These are phyloP conservation scores for Zygnema cylindricum DNA, from an alignment of 139 green algal species.

Conservation along the genomic window DNA sequence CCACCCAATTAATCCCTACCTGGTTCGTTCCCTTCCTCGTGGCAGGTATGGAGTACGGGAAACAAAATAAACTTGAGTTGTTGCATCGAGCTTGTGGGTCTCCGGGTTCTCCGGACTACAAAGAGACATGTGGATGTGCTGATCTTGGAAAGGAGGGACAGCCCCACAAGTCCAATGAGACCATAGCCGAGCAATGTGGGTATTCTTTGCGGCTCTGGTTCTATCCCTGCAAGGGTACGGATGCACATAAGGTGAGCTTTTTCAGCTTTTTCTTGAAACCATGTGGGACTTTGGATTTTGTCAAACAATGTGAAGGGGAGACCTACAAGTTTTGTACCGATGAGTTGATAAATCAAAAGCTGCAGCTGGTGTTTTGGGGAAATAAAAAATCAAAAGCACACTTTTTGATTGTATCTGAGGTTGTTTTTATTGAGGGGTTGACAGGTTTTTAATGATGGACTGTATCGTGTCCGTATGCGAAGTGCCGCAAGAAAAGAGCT, in stretches of 20 bases:
- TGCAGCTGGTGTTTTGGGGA: no score
- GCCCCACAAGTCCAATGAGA: constrained; percentile 10
- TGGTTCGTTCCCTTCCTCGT: no score
- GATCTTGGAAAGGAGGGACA: constrained; percentile 43
- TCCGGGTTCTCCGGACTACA: background rate
- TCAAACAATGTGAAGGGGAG: background rate
- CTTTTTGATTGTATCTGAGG: no score
- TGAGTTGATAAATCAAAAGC: no score
- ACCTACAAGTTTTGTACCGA: background rate
- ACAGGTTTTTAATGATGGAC: constrained; percentile 43
- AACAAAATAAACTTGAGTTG: constrained; percentile 45
- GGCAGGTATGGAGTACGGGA: constrained; percentile 45
- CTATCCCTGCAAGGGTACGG: constrained; percentile 37
- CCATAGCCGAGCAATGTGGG: constrained; percentile 19
- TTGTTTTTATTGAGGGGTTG: no score
- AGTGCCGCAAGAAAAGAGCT: constrained; percentile 1
- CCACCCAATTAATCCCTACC: no score
- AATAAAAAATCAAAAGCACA: no score
- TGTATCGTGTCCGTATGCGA: constrained; percentile 30
- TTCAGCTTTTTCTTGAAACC: background rate
- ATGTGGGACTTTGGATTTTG: background rate
- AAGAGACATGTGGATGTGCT: background rate
- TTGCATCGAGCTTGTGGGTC: constrained; percentile 20
- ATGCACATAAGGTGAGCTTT: constrained; percentile 16
- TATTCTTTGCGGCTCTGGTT: constrained; percentile 47